Base-by-base conservation (phyloP, 179 eudicot species). In the Spergularia azorica region DNA sequence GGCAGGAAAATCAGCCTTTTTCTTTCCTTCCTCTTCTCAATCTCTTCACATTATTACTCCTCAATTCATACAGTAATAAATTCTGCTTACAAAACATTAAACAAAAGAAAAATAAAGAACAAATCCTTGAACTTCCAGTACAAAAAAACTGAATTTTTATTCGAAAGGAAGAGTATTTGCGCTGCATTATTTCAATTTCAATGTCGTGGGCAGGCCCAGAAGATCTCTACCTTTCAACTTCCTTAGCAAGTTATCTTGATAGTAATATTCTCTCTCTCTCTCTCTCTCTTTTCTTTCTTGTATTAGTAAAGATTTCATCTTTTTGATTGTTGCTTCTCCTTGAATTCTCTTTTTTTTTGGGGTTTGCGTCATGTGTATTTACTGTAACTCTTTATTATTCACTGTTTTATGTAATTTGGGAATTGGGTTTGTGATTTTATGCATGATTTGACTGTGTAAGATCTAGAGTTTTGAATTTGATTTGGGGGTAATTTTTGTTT, bases 151-250 rank as follows among this genome's bases (percentile, higher is more conserved):
- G 48, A 43, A 4, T 43, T 43, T 43, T 43, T 43, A 4, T 43
- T 43, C 8, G 5, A 4, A 43, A 43, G 48, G 48, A 43, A 43
- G 48, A 43, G 1, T 43, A 43, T 43, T 6, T 26, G 48, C 5
- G 48, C 8, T 43, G 48, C 48, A 43, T 4, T 6, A 26, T 26
- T 38, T 41, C 12, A 52, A 41, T 54, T 70, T 14, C 56, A 74
- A 81, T 81, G 84, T 81, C 84, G 71, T 81, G 84, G 84, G 71
- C 75, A 8, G 84, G 71, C 54, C 78, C 84, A 9, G 84, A 81
- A 26, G 84, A 81, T 81, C 84, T 81, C 70, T 81, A 81, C 74
- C 84, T 81, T 68, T 81, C 84, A 43, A 81, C 84, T 70, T 81
- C 84, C 62, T 74, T 81, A 39, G 84, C 84, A 75, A 81, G 84